Evolutionary conservation across 2,329 filamentous ascomycete species (phyloP).

Genomic region (Eurotiales sp.): DNA sequence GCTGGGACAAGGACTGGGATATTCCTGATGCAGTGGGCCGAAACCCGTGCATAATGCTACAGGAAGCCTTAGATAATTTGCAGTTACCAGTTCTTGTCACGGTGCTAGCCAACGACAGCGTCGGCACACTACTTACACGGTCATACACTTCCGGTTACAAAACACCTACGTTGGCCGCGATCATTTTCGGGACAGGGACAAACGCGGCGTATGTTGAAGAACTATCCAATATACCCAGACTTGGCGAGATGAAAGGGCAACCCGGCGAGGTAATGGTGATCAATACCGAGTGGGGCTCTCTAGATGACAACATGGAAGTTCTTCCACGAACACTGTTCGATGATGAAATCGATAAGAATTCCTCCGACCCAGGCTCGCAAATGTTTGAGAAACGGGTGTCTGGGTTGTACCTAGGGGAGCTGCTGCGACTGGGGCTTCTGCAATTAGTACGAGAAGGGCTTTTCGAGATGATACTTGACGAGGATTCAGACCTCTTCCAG

Average conservation of each 20-base stretch:
- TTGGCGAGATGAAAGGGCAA: not conserved
- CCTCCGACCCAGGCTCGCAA: slow-evolving; percentile 17
- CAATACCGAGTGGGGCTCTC: slow-evolving; percentile 23
- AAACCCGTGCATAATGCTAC: slow-evolving; percentile 20
- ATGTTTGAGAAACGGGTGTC: slow-evolving; percentile 23
- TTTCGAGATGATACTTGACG: slow-evolving; percentile 8
- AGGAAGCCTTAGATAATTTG: slow-evolving; percentile 20
- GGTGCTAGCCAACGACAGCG: slow-evolving; percentile 21
- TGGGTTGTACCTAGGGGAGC: slow-evolving; percentile 21
- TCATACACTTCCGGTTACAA: slow-evolving; percentile 13
- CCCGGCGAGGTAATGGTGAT: slow-evolving; percentile 19
- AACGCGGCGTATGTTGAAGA: slow-evolving; percentile 22
- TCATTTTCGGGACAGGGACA: slow-evolving; percentile 22
- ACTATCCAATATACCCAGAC: slow-evolving; percentile 13
- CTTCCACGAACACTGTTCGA: slow-evolving; percentile 19
- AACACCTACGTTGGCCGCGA: slow-evolving; percentile 17
- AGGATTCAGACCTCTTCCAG: slow-evolving; percentile 12
- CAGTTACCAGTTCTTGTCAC: slow-evolving; percentile 18
- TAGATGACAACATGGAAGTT: slow-evolving; percentile 20
- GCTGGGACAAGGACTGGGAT: slow-evolving; percentile 23
- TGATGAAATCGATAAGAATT: slow-evolving; percentile 16
- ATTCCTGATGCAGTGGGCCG: slow-evolving; percentile 20
- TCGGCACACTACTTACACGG: slow-evolving; percentile 20
- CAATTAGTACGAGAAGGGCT: slow-evolving; percentile 7
- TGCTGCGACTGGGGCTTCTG: slow-evolving; percentile 17